Evolutionary conservation across 139 green algal species (phyloP).

Genomic region (Chlorella sorokiniana): DNA sequence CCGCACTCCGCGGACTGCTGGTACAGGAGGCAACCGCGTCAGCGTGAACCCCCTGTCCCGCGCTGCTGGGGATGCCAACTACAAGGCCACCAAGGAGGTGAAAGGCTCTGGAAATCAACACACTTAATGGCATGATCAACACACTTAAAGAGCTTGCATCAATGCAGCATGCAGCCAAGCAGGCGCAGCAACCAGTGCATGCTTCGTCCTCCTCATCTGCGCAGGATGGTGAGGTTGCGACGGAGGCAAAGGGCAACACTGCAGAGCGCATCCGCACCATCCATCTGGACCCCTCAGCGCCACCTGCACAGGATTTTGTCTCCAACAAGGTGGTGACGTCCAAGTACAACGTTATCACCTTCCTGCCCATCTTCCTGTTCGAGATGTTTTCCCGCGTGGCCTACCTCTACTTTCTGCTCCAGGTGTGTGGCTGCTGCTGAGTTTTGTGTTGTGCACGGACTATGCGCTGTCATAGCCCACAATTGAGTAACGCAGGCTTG

Average conservation of each 20-base stretch:
- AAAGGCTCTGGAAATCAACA: too few relatives aligned
- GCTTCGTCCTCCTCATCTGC: too few relatives aligned
- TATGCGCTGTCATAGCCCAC: too few relatives aligned
- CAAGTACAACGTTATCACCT: slow-evolving; percentile 85
- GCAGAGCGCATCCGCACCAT: slow-evolving; percentile 25
- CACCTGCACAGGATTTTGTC: slow-evolving; percentile 19
- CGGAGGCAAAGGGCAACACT: not conserved
- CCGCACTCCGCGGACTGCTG: not conserved
- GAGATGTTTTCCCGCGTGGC: slow-evolving; percentile 81
- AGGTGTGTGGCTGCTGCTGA: slow-evolving; percentile 31
- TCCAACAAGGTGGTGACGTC: slow-evolving; percentile 70
- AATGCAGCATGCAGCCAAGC: too few relatives aligned
- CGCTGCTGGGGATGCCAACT: slow-evolving; percentile 30
- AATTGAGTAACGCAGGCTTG: too few relatives aligned
- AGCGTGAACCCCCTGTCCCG: slow-evolving; percentile 34
- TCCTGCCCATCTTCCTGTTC: slow-evolving; percentile 78
- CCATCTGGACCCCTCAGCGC: slow-evolving; percentile 3
- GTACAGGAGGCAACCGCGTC: not conserved
- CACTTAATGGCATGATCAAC: too few relatives aligned
- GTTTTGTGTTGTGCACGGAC: not conserved
- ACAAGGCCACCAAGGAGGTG: slow-evolving; percentile 9
- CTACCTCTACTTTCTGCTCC: slow-evolving; percentile 86
- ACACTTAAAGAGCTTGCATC: too few relatives aligned
- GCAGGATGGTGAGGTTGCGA: too few relatives aligned
- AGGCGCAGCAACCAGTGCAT: too few relatives aligned